Evolutionary conservation across 164 flowering plant genomes (phyloP).

Genomic region (Pachysandra terminalis): DNA sequence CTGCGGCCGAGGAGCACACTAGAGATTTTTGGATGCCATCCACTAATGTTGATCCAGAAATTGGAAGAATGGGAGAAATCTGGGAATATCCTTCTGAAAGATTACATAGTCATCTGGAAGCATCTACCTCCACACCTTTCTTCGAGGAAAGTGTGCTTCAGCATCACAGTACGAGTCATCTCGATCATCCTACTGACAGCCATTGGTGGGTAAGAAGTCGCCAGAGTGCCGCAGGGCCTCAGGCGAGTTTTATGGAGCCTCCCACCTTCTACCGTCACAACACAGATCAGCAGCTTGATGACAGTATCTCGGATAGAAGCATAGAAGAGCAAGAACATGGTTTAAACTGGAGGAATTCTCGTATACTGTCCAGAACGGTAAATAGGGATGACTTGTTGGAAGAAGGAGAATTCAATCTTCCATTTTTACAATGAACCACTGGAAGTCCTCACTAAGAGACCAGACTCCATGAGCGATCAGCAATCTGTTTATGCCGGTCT

Average conservation of each 20-base stretch:
- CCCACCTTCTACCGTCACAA: constrained; percentile 22
- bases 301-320: constrained; percentile 48
- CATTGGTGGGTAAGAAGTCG: constrained; percentile 84
- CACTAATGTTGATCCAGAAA: constrained; percentile 10
- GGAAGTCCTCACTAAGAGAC: constrained; percentile 25
- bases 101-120: constrained; percentile 45
- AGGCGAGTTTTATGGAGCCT: constrained; percentile 72
- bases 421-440: constrained; percentile 56
- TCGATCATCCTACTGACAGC: constrained; percentile 26
- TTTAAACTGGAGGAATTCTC: constrained; percentile 47
- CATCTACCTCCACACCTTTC: constrained; percentile 66
- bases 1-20: constrained; percentile 22
- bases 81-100: constrained; percentile 46
- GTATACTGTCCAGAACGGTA: constrained; percentile 35
- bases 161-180: constrained; percentile 34
- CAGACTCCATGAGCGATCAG: constrained; percentile 19
- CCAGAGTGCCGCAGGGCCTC: constrained; percentile 24
- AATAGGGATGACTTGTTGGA: constrained; percentile 44
- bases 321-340: constrained; percentile 46
- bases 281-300: constrained; percentile 16
- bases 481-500: constrained; percentile 11
- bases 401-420: constrained; percentile 53
- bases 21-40: constrained; percentile 38
- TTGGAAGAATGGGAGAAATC: constrained; percentile 30
- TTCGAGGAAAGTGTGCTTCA: constrained; percentile 53